These are phyloP conservation scores for Catharanthus roseus DNA, from an alignment of 257 asterid species.

Conservation along the genomic window DNA sequence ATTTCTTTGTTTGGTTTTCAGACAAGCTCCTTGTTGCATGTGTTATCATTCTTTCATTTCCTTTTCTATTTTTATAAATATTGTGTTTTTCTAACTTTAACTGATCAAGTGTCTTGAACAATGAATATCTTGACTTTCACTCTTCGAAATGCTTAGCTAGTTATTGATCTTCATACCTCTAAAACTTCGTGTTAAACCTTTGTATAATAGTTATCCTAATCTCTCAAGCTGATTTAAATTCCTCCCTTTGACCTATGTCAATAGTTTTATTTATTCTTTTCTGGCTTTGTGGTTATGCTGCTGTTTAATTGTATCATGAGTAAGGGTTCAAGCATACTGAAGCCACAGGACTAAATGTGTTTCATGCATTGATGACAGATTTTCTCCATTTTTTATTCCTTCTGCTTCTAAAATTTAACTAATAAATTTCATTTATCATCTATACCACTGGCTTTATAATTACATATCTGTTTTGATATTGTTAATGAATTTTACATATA, in stretches of 20 bases:
- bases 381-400: too few species aligned
- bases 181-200: neutral
- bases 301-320: too few species aligned
- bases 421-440: neutral
- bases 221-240: neutral
- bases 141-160: neutral
- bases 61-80: neutral
- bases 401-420: too few species aligned
- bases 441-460: neutral
- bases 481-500: neutral
- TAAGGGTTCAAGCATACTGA: neutral
- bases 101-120: neutral
- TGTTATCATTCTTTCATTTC: too few species aligned
- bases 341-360: neutral
- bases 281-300: neutral
- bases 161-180: neutral
- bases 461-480: neutral
- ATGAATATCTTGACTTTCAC: too few species aligned
- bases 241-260: neutral
- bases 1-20: neutral
- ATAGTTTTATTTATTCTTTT: neutral
- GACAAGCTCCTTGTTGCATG: neutral
- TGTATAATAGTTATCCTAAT: neutral
- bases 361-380: neutral
- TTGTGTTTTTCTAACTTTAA: neutral